Evolutionary conservation across 805 yeast genomes (phyloP).

Genomic region (Starmerella floricola): DNA sequence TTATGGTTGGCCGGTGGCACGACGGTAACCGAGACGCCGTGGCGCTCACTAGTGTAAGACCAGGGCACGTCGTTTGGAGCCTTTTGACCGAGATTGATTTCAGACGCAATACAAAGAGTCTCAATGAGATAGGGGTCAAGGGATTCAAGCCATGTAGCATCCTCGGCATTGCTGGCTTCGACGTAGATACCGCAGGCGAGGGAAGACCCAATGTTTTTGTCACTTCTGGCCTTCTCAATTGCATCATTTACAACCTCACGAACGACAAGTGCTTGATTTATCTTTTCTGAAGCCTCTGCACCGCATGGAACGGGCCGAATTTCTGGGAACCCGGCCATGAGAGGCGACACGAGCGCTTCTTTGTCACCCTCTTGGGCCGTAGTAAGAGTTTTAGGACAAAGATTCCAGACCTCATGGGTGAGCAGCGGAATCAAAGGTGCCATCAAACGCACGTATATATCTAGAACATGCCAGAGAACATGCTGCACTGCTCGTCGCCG

Average conservation of each 20-base stretch:
- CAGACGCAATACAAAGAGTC: conserved; percentile 55
- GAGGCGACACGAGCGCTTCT: not conserved
- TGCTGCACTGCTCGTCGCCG: conserved; percentile 53
- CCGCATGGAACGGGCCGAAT: not conserved
- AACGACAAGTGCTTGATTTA: conserved; percentile 34
- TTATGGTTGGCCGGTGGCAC: conserved; percentile 41
- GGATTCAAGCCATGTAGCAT: conserved; percentile 7
- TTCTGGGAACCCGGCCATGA: conserved; percentile 33
- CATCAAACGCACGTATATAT: conserved; percentile 50
- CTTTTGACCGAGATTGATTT: conserved; percentile 33
- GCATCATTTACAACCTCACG: conserved; percentile 40
- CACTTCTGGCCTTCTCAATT: conserved; percentile 45
- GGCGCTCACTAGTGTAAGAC: conserved; percentile 29
- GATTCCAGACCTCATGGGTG: conserved; percentile 80
- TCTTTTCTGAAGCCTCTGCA: conserved; percentile 30
- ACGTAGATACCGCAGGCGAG: conserved; percentile 44
- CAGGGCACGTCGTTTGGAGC: conserved; percentile 21
- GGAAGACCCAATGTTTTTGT: conserved; percentile 38
- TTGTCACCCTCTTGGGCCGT: not conserved
- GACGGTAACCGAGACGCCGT: conserved; percentile 31
- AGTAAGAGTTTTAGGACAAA: conserved; percentile 32
- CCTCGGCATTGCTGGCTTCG: conserved; percentile 13
- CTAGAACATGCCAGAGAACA: conserved; percentile 44
- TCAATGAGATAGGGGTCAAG: conserved; percentile 36
- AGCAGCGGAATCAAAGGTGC: conserved; percentile 76